Base-by-base conservation (phyloP, 345 rosid species). In the Diplotaxis tenuifolia region DNA sequence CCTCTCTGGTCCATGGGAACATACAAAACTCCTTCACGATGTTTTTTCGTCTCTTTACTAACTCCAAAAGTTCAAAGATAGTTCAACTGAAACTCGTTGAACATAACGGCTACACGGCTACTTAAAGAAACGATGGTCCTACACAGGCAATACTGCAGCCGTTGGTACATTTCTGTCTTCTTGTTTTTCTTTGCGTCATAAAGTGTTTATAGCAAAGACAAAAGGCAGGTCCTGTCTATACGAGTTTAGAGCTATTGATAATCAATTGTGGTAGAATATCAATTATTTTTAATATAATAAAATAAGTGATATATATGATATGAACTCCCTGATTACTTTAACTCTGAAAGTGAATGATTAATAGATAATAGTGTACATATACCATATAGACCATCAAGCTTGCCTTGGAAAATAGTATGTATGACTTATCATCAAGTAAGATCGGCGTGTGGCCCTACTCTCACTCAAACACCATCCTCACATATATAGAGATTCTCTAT, bases 141-240 rank as follows among this genome's bases (percentile, higher is more conserved):
- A 95, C 52, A 82, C 68, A 85, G 86, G 56, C 96, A 90, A 73
- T 98, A 92, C 72, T 95, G 98, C 79, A 92, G 93, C 75, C 99
- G 90, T 58, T 95, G 98, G 99, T 16, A 6, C 21, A 7, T 40
- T 40, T 40, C 7, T 40, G 6, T 40, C 4, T 47, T 47, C 19
- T 47, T 15, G 1, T 8, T 45, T 45, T 45, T 15, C 45, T 36
- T 36, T 36, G 45, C 45, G 45, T 47, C 53, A 15, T 2, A 15
- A 16, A 16, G 53, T 15, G 21, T 47, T 47, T 16, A 14, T 12
- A 40, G 16, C 49, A 14, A 12, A 40, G 49, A n/a, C 14, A 40
- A 34, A 36, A 4, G 49, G 49, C 12, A 40, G 16, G 49, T 40
- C 49, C 1, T 29, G 34, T 29, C 34, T 38, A 38, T 10, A 11